Evolutionary conservation across 441 rosid genomes (phyloP).

Genomic region (Metrosideros polymorpha): DNA sequence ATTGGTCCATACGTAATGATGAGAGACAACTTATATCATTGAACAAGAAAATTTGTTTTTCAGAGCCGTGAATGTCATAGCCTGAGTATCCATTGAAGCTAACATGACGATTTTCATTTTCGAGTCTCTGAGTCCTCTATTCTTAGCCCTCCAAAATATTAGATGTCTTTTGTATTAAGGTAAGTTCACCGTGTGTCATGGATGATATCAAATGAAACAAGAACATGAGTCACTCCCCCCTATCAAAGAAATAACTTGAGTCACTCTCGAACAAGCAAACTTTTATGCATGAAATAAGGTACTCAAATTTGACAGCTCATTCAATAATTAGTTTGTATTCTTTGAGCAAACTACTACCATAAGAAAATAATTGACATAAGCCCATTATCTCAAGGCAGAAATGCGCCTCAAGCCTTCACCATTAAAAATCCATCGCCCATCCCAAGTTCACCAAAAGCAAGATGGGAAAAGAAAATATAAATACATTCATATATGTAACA

Average conservation of each 20-base stretch:
- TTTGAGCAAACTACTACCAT: background rate
- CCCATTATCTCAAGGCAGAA: background rate
- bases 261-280: background rate
- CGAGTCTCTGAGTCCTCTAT: background rate
- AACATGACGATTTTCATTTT: background rate
- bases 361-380: background rate
- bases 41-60: background rate
- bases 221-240: background rate
- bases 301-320: background rate
- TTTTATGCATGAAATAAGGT: background rate
- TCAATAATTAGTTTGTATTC: background rate
- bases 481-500: background rate
- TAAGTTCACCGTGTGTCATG: background rate
- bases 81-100: background rate
- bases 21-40: background rate
- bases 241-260: background rate
- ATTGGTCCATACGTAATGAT: background rate
- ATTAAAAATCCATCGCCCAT: background rate
- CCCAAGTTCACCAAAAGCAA: background rate
- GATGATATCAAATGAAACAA: background rate
- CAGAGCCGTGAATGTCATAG: background rate
- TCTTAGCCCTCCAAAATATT: background rate
- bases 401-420: background rate
- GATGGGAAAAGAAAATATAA: background rate
- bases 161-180: background rate